Base-by-base conservation (phyloP, 208 protist species). In the Leishmania lainsoni region DNA sequence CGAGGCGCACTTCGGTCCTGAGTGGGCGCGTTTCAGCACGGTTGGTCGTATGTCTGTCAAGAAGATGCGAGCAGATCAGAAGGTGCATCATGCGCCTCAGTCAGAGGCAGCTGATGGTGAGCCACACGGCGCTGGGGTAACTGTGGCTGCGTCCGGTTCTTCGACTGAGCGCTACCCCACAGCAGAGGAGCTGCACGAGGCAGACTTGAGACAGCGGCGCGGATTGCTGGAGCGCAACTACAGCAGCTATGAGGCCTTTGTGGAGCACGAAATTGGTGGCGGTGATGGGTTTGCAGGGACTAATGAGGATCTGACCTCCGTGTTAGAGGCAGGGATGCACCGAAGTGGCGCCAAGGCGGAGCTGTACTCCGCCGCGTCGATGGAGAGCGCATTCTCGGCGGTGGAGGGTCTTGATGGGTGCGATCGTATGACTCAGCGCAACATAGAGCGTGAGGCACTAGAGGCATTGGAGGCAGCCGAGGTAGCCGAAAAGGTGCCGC, bases 21-120 rank as follows among this genome's bases (percentile, higher is more conserved):
- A 93, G 76, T 97, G 93, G 93, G 86, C 93, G 5, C 83, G 86
- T 39, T 93, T 95, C 59, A 88, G 88, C 39, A 94, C 92, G 8
- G 86, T 97, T 4, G 93, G 91, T 2, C 86, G 89, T 29, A 20
- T 95, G 17, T 92, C 92, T 0, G 81, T 93, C 0, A 85, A 90
- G 75, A 92, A 90, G 73, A 92, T 92, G 90, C 85, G 88, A 69
- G 87, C 91, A 59, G 76, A 84, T 17, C 71, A 78, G 58, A 29
- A 48, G 16, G 22, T 80, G 22, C 77, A 80, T 45, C 63, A 80
- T 1, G 42, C 51, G 10, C 72, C 61, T 16, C 5, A 69, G 29
- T 39, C 45, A 17, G 69, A 26, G 8, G 35, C 20, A 45, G 45
- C 45, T 73, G 35, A 10, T 5, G 39, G 14, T 54, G 69, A 12